Evolutionary conservation across 306 rosid genomes (phyloP), one percentile per base, ranked within the genome.

Genomic region (Astragalus glycyphyllos): DNA sequence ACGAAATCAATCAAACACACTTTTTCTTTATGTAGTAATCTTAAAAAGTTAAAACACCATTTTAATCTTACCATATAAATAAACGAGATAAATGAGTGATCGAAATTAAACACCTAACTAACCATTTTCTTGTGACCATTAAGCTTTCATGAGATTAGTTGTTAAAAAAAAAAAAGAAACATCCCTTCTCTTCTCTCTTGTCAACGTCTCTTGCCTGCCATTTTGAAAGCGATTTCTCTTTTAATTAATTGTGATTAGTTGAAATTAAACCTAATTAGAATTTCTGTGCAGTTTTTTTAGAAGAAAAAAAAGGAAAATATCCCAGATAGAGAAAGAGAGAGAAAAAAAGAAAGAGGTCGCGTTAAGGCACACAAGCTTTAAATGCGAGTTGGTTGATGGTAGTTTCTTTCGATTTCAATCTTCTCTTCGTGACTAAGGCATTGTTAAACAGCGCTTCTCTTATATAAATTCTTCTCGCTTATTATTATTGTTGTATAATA

Each of bases 321-420:
- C 49, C 6, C 58, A 20, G 31, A 47, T 11, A 38, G 35, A 67
- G 68, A 50, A 1, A 17, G 13, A 59, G 23, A 26, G 31, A 26
- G 31, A 26, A 26, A 26, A 26, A 26, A 26, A 26, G 31, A 26
- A 62, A 29, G 68, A 71, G 78, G 46, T 68, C 37, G 51, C 46
- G 40, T 69, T 38, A 73, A 82, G 82, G 56, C 78, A 69, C 59
- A 47, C 15, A 42, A 77, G 92, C 97, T 71, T 87, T 94, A 84
- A 89, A 90, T 94, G 98, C 84, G 83, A 84, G 87, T 84, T 89
- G 92, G 97, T 90, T 80, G 96, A 84, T 79, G 62, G 73, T 50
- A 77, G 74, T 82, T 76, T 77, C 84, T 63, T 47, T 58, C 73
- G 17, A 34, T 54, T 84, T 75, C 66, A 26, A 26, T 26, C 82